Conservation (phyloP, 768 basidiomycete genomes). For the Fibroporia radiculosa region DNA sequence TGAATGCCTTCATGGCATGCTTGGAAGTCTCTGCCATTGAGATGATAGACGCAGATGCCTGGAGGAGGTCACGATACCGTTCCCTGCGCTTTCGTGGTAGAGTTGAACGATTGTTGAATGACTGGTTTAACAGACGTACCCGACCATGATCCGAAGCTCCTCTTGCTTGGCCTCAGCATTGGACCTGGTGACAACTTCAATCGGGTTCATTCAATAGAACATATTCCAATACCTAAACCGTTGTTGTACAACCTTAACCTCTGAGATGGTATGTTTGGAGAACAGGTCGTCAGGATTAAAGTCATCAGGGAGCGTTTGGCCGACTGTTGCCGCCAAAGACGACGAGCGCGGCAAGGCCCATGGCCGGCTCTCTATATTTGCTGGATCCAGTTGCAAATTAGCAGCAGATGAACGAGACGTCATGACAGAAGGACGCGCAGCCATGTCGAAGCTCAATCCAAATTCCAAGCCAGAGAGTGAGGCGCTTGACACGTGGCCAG, state of each 20-base stretch:
- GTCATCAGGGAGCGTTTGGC: no score
- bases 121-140: conserved; percentile 47
- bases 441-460: no score
- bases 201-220: not conserved
- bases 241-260: conserved; percentile 62
- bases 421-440: no score
- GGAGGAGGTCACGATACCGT: conserved; percentile 81
- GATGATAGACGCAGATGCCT: conserved; percentile 81
- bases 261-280: conserved; percentile 57
- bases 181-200: conserved; percentile 31
- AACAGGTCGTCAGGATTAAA: conserved; percentile 72
- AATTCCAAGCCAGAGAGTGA: no score
- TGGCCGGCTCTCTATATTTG: no score
- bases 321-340: no score
- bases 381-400: no score
- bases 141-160: conserved; percentile 84
- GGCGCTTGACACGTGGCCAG: no score
- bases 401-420: no score
- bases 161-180: conserved; percentile 87
- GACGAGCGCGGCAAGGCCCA: no score
- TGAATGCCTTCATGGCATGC: conserved; percentile 53
- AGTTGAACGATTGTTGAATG: conserved; percentile 14
- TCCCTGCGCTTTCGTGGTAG: conserved; percentile 63
- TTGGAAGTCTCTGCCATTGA: conserved; percentile 63
- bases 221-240: conserved; percentile 41